These are phyloP conservation scores for Aegle marmelos DNA, from an alignment of 345 rosid genomes.

Conservation along the genomic window DNA sequence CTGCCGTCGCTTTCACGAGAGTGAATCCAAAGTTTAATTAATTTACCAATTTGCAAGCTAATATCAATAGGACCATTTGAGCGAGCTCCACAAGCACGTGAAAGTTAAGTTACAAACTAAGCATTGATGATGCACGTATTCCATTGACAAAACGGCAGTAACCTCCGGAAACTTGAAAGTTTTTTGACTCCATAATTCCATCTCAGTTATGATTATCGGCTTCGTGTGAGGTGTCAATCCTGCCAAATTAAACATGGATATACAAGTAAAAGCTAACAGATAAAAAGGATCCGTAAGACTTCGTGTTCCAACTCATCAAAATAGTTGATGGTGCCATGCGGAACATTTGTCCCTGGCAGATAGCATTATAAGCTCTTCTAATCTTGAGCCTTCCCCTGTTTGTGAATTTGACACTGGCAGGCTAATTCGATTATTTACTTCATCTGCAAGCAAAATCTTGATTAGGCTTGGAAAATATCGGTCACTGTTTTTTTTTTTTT, in stretches of 20 bases:
- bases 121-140: background rate
- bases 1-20: background rate
- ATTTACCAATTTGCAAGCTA: background rate
- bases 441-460: background rate
- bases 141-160: too few species aligned
- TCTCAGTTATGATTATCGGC: background rate
- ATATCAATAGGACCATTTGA: background rate
- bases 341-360: background rate
- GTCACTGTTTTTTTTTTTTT: background rate
- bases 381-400: background rate
- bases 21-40: background rate
- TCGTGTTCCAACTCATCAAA: background rate
- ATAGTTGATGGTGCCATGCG: background rate
- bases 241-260: background rate
- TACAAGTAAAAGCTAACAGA: background rate
- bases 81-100: background rate
- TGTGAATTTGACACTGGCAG: background rate
- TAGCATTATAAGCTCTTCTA: background rate
- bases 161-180: too few species aligned
- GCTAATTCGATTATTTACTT: background rate
- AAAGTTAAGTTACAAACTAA: background rate
- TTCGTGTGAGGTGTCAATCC: background rate
- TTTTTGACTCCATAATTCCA: background rate
- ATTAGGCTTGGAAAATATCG: background rate
- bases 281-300: background rate